Base-by-base conservation (phyloP, 192 early-diverging fungal genomes). In the Backusella parvicylindrica region DNA sequence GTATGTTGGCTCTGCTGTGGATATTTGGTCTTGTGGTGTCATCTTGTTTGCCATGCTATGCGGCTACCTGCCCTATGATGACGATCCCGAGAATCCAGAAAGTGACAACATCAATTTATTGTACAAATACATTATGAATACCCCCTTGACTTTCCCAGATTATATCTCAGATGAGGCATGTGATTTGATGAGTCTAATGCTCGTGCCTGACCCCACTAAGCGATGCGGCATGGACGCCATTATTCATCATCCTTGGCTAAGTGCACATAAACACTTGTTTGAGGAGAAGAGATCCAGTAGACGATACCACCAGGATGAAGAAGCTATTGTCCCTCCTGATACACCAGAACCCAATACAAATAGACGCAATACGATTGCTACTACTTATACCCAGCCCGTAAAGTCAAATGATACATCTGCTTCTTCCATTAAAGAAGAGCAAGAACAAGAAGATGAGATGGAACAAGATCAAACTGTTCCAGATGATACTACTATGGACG, bases 1-100 rank as follows among this genome's bases (percentile, higher is more conserved):
- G 6, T 99, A 99, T 81, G 95, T 96, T 2, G 98, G 97, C 23
- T 93, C 94, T 13, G 93, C 94, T 6, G 97, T 96, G 1, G 98
- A 99, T 83, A 97, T 98, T 71, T 99, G 98, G 98, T 95, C 92
- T 64, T 98, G 96, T 81, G 98, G 98, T 64, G 98, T 99, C 18
- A 99, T 99, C 65, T 77, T 99, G 78, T 96, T 94, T 72, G 95
- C 95, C 1, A 96, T 96, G 95, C 85, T 96, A 6, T 92, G 91
- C 32, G 95, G 95, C 2, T 95, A 94, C 68, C 84, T 96, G 53
- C 95, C 95, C 3, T 96, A 93, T 77, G 95, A 96, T 71, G 95
- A 96, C 80, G 95, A 96, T 77, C 95, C 95, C 31, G 87, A 84
- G 4, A 96, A 96, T 68, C 93, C 93, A 23, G 94, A 96, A 70